A percentile compares a stretch with the other conserved stretches of the same genome.
Conservation (phyloP, 176 grass and related monocot species). For the Zoysia japonica region DNA sequence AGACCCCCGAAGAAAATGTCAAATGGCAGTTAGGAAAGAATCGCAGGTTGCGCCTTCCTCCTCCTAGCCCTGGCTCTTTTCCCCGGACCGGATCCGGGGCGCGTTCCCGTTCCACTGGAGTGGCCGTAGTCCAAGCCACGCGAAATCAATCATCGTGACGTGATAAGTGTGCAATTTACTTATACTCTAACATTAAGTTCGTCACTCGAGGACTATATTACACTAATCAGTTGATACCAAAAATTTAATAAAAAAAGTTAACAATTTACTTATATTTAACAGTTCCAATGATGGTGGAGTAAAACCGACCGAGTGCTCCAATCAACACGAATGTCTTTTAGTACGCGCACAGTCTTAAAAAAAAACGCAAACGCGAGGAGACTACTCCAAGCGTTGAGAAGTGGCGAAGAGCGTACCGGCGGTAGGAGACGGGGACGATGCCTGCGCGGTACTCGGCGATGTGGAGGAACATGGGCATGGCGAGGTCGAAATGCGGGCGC, state of each 20-base stretch:
- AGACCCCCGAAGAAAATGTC: not conserved
- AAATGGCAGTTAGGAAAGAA: not conserved
- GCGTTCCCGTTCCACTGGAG: too few relatives aligned
- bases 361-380: too few relatives aligned
- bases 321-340: slow-evolving; percentile 39
- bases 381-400: not conserved
- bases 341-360: not conserved
- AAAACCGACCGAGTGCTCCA: too few relatives aligned
- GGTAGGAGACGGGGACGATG: slow-evolving; percentile 86
- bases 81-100: not conserved
- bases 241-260: too few relatives aligned
- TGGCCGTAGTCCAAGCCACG: not conserved
- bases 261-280: too few relatives aligned
- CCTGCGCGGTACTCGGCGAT: slow-evolving; percentile 86
- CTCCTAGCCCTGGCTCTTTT: too few relatives aligned
- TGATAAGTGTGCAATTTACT: too few relatives aligned
- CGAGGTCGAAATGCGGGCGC: slow-evolving; percentile 77
- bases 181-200: too few relatives aligned
- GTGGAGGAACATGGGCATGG: slow-evolving; percentile 90
- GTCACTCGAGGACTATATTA: too few relatives aligned
- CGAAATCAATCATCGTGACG: not conserved
- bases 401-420: slow-evolving; percentile 39
- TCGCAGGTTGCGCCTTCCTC: too few relatives aligned
- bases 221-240: too few relatives aligned
- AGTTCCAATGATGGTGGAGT: not conserved